Conservation (phyloP, 441 rosid species). For the Biscutella laevigata region DNA sequence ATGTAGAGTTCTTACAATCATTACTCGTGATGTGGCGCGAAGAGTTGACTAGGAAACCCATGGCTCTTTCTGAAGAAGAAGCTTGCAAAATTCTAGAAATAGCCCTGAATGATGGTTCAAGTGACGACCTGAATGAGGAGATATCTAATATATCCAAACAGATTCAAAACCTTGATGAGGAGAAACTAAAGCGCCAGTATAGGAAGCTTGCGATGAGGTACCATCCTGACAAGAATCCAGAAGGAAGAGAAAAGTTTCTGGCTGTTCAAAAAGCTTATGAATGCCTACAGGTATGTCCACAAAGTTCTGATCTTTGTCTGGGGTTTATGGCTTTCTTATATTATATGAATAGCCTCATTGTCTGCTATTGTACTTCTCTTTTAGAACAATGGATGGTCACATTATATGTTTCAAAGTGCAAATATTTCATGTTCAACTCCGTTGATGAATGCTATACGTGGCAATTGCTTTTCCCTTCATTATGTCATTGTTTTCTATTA, state of each 20-base stretch:
- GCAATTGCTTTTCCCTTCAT: constrained; percentile 7
- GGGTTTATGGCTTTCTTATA: not conserved
- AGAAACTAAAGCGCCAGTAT: constrained; percentile 95
- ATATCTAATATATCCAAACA: constrained; percentile 61
- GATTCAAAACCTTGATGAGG: constrained; percentile 98
- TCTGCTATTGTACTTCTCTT: not conserved
- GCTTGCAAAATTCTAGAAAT: constrained; percentile 95
- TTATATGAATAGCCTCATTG: not conserved
- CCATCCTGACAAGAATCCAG: constrained; percentile 99
- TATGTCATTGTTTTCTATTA: not conserved
- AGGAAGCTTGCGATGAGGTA: constrained; percentile 99
- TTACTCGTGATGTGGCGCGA: constrained; percentile 99
- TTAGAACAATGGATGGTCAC: constrained; percentile 10
- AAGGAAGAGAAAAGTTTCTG: constrained; percentile 97
- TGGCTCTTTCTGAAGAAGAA: constrained; percentile 99
- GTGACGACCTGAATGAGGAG: constrained; percentile 56
- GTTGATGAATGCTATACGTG: constrained; percentile 10
- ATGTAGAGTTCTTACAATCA: constrained; percentile 97
- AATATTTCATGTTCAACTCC: constrained; percentile 5
- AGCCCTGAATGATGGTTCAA: constrained; percentile 66
- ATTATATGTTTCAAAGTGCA: constrained; percentile 4
- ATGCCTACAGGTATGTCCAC: constrained; percentile 76
- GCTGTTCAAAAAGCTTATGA: constrained; percentile 99
- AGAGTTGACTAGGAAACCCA: constrained; percentile 93
- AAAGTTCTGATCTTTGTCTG: constrained; percentile 7